phyloP scores from a whole-genome alignment of 2,329 filamentous ascomycete species.

The Aspergillus neotritici region DNA sequence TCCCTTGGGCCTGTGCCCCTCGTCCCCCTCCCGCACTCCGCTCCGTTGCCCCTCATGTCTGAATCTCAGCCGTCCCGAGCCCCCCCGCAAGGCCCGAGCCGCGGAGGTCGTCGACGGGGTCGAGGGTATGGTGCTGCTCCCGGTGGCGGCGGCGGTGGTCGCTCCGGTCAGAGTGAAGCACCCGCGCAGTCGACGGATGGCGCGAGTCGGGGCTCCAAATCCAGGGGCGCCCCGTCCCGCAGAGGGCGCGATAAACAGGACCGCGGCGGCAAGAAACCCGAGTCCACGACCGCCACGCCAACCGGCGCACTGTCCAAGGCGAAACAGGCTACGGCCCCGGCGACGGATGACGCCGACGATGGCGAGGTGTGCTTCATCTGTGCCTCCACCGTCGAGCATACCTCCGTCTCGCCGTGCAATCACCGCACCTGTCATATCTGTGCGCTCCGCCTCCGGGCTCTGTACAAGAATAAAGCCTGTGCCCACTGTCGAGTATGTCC shows the following conservation, averaged over 20 bases:
- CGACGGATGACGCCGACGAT: slow-evolving; percentile 51
- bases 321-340: slow-evolving; percentile 24
- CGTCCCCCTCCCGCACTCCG: not conserved
- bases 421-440: slow-evolving; percentile 97
- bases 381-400: slow-evolving; percentile 80
- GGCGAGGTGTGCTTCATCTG: slow-evolving; percentile 96
- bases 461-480: slow-evolving; percentile 95
- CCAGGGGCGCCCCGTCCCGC: slow-evolving; percentile 29
- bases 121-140: slow-evolving; percentile 19
- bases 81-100: slow-evolving; percentile 35
- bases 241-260: slow-evolving; percentile 27
- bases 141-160: not conserved
- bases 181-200: slow-evolving; percentile 21
- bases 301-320: slow-evolving; percentile 5
- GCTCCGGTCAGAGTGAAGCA: slow-evolving; percentile 24
- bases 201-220: slow-evolving; percentile 32
- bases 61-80: slow-evolving; percentile 22
- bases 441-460: slow-evolving; percentile 77
- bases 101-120: slow-evolving; percentile 38
- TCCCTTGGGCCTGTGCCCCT: not conserved
- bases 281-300: not conserved
- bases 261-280: slow-evolving; percentile 15
- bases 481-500: slow-evolving; percentile 80
- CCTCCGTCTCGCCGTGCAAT: slow-evolving; percentile 87
- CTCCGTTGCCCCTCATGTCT: slow-evolving; percentile 21